These are phyloP conservation scores for Epichloe gansuensis DNA, from an alignment of 2,329 filamentous ascomycete species.

Conservation along the genomic window DNA sequence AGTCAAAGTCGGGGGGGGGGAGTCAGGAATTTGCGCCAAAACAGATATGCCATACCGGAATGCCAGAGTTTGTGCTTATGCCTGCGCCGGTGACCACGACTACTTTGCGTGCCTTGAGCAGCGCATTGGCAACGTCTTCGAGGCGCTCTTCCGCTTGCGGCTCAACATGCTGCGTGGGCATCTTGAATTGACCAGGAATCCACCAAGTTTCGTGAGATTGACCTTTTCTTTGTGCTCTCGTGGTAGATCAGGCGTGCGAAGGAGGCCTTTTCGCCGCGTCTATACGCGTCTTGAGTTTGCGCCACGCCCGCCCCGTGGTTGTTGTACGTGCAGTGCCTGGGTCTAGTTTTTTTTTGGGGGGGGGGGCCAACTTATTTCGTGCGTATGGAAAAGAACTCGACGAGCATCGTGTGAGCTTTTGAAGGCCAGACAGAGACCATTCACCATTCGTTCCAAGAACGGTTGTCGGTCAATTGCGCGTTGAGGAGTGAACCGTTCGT, in stretches of 20 bases:
- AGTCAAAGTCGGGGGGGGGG: not conserved
- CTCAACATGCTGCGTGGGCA: slow-evolving; percentile 46
- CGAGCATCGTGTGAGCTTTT: not conserved
- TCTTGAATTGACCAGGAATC: slow-evolving; percentile 22
- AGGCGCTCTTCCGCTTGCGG: slow-evolving; percentile 39
- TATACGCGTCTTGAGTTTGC: not conserved
- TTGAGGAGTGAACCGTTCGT: too few relatives aligned
- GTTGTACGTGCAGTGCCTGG: not conserved
- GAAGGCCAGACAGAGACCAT: not conserved
- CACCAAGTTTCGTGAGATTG: not conserved
- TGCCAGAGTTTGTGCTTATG: slow-evolving; percentile 65
- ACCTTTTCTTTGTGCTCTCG: too few relatives aligned
- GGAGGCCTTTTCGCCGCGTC: not conserved
- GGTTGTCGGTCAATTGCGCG: too few relatives aligned
- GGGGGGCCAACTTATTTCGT: not conserved
- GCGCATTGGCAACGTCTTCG: slow-evolving; percentile 50
- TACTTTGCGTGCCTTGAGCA: slow-evolving; percentile 55
- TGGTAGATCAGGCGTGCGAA: not conserved
- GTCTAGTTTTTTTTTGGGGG: not conserved
- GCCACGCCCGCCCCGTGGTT: not conserved
- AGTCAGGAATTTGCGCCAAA: not conserved
- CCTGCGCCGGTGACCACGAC: slow-evolving; percentile 60
- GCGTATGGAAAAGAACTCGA: not conserved
- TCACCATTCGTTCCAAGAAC: not conserved
- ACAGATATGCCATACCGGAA: slow-evolving; percentile 39